Conservation (phyloP, 2,329 filamentous ascomycete species). For the Karstenula rhodostoma region DNA sequence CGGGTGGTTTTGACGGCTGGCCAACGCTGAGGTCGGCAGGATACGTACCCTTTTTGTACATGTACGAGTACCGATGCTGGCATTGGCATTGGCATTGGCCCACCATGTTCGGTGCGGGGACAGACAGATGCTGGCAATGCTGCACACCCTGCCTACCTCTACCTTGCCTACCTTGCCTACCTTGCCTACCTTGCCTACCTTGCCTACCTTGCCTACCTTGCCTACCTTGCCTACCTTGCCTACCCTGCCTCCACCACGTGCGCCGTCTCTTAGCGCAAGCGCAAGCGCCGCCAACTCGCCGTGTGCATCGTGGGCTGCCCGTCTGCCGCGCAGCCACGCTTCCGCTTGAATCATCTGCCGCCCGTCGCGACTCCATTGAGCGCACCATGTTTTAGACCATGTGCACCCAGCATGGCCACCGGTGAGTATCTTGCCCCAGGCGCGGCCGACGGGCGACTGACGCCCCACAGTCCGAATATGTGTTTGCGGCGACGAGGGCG, state of each 20-base stretch:
- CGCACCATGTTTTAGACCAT: slow-evolving; percentile 2
- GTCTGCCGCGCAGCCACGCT: neutral
- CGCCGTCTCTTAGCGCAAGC: slow-evolving; percentile 1
- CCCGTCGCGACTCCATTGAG: neutral
- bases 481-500: slow-evolving; percentile 92
- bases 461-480: slow-evolving; percentile 79
- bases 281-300: neutral
- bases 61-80: too few species aligned
- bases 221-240: too few species aligned
- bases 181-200: too few species aligned
- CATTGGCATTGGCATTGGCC: too few species aligned
- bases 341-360: neutral
- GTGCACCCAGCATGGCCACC: slow-evolving; percentile 8
- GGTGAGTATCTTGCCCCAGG: neutral
- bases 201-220: too few species aligned
- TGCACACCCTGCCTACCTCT: too few species aligned
- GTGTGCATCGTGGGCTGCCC: neutral
- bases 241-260: slow-evolving; percentile 9
- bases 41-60: too few species aligned
- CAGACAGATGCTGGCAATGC: too few species aligned
- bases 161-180: too few species aligned
- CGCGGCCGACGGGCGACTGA: neutral
- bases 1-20: neutral
- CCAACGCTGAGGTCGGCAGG: too few species aligned
- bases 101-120: too few species aligned